Base-by-base conservation (phyloP, 805 yeast species). In the Torulaspora franciscae region DNA sequence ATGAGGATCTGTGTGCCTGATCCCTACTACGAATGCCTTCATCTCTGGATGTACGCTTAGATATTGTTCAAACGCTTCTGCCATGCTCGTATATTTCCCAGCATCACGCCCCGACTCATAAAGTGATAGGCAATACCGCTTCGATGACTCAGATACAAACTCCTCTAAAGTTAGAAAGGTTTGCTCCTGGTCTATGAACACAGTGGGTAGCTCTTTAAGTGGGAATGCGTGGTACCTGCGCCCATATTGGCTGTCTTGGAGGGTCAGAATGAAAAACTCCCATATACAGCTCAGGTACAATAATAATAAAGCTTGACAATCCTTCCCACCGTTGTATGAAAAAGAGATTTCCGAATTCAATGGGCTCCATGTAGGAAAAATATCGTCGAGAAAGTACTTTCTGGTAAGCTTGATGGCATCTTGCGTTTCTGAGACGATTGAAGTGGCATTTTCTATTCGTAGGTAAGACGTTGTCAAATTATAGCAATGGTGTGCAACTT, bases 311-410 rank as follows among this genome's bases (percentile, higher is more conserved):
- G 90, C 97, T 37, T 90, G 76, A 57, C 98, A 93, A 67, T 93
- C 99, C 60, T 93, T 93, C 1, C 99, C 99, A 8, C 99, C 99
- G 61, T 93, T 93, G 64, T 84, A 93, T 2, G 95, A 85, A 10
- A 93, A 72, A 0, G 97, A 83, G 3, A 85, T 66, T 46, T 83
- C 81, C 9, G 72, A 68, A 37, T 50, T 51, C 10, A 59, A 46
- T 6, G 67, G 66, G 35, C 57, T 51, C 64, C 67, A 61, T 19
- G 55, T 51, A 2, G 55, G 43, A 36, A 65, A 58, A 6, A 64
- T 56, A 32, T 58, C 61, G 11, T 56, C 42, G 6, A 61, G 32
- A 13, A 65, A 46, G 37, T 54, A 40, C 10, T 40, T 30, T 23
- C 58, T 48, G 1, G 66, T 62, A 27, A 51, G 19, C 15, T 41